Evolutionary conservation across 305 asterid species (phyloP).

Genomic region (Withania somnifera): DNA sequence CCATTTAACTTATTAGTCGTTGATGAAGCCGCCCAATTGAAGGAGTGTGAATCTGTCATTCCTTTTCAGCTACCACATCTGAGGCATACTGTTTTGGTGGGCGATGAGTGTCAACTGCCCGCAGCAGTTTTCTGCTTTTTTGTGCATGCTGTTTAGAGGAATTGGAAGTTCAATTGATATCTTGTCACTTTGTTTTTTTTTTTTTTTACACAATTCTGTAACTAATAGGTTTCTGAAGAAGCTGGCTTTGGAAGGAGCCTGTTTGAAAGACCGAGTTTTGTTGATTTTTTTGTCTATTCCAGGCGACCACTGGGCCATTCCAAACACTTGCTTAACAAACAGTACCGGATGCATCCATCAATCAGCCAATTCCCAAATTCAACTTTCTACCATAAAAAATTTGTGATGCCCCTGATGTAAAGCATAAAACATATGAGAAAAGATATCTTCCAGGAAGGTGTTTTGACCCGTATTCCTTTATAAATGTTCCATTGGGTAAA

Average conservation of each 20-base stretch:
- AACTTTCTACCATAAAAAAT: constrained; percentile 35
- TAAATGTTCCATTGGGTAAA: constrained; percentile 36
- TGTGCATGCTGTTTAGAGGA: not conserved
- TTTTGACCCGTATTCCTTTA: constrained; percentile 69
- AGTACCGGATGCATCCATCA: constrained; percentile 72
- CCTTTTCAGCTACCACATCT: constrained; percentile 47
- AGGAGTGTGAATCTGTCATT: constrained; percentile 54
- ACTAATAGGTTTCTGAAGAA: constrained; percentile 31
- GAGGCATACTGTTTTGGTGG: constrained; percentile 46
- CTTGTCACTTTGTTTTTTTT: not conserved
- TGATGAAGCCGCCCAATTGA: constrained; percentile 73
- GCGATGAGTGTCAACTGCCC: constrained; percentile 60
- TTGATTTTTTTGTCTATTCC: no score
- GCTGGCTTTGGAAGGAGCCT: constrained; percentile 71
- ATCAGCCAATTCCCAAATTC: constrained; percentile 61
- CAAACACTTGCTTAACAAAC: constrained; percentile 48
- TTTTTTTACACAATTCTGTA: not conserved
- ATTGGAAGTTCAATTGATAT: not conserved
- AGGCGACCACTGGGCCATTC: constrained; percentile 39
- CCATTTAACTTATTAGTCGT: constrained; percentile 39
- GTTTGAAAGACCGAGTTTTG: constrained; percentile 59
- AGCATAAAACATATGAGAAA: constrained; percentile 20
- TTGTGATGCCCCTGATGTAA: constrained; percentile 42
- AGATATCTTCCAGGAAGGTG: constrained; percentile 32
- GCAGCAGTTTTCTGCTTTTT: constrained; percentile 18